phyloP scores from a whole-genome alignment of 1,139 yeast species.

The Geotrichum carabidarum region DNA sequence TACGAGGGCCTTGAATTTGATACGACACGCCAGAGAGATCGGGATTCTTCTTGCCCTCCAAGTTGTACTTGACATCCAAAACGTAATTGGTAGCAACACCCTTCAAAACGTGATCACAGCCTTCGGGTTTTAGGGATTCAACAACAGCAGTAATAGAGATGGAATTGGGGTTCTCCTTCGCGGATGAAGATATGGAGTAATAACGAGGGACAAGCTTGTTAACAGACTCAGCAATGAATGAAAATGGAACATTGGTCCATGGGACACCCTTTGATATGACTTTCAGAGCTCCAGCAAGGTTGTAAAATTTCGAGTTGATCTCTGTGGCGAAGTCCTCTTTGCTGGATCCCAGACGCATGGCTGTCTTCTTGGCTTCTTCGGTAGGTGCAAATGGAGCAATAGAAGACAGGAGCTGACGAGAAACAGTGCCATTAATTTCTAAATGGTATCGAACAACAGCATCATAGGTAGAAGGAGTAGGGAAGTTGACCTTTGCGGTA shows the following conservation, averaged over 20 bases:
- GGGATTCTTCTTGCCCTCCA: constrained; percentile 44
- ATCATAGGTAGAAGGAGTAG: constrained; percentile 85
- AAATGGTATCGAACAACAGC: constrained; percentile 80
- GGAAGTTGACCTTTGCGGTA: constrained; percentile 73
- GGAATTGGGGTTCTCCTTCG: constrained; percentile 65
- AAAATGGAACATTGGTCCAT: constrained; percentile 79
- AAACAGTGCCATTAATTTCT: constrained; percentile 89
- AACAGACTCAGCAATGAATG: constrained; percentile 73
- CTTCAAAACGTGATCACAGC: constrained; percentile 48
- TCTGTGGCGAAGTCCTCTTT: constrained; percentile 62
- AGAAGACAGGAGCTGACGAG: constrained; percentile 79
- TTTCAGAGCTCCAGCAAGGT: constrained; percentile 72
- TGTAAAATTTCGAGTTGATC: constrained; percentile 56
- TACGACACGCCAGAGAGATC: constrained; percentile 49
- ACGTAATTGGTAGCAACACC: constrained; percentile 93
- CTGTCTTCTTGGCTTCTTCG: constrained; percentile 50
- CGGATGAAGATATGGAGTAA: constrained; percentile 92
- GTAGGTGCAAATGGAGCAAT: constrained; percentile 80
- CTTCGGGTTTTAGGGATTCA: constrained; percentile 53
- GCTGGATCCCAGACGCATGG: constrained; percentile 57
- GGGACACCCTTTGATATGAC: constrained; percentile 54
- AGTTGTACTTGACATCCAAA: constrained; percentile 62
- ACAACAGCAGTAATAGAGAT: constrained; percentile 84
- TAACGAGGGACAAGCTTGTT: constrained; percentile 89
- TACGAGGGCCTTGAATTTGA: constrained; percentile 77